Base-by-base conservation (phyloP, 108 stramenopile genomes). In the Cyclostephanos invisitatus region DNA sequence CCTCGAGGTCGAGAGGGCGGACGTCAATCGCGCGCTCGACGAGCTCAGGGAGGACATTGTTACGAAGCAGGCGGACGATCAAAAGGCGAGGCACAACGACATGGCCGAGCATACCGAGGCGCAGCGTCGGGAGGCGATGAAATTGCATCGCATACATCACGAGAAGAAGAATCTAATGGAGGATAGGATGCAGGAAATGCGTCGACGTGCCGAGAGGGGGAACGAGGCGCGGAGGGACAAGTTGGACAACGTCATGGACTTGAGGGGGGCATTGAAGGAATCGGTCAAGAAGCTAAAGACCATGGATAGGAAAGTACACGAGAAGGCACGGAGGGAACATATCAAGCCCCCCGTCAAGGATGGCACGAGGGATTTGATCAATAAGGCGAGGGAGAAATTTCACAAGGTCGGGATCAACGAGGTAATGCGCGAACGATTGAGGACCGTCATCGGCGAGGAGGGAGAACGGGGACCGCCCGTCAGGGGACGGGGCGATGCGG, bases 21-120 rank as follows among this genome's bases (percentile, higher is more conserved):
- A 72, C 53, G 65, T 72, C 40, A 57, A 83, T n/a, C 38, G 74
- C 42, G 76, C 76, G 11, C 49, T 83, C 22, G 68, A 77, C 53
- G 12, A 28, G 17, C 24, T 81, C 5, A 74, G 60, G 51, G 67
- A 81, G 49, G 83, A 77, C 25, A 74, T 80, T 11, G 61, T 44
- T 8, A 37, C 70, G 27, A 70, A 61, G 0, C 22, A 55, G 0
- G 15, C 22, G 11, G 25, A 44, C 22, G 25, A 54, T 20, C 50
- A 67, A 7, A 17, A 40, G 28, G 53, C 20, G 3, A 51, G 22
- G 32, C 42, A 40, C 32, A 32, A 32, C 6, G 18, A 46, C 21
- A 2, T 15, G 44, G 12, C 11, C 1, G 44, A 14, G 44, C 66
- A 55, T 12, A 51, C 32, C 11, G 53, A 50, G 54, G 50, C 35